Evolutionary conservation across 306 rosid genomes (phyloP).

Genomic region (Rosa rugosa): DNA sequence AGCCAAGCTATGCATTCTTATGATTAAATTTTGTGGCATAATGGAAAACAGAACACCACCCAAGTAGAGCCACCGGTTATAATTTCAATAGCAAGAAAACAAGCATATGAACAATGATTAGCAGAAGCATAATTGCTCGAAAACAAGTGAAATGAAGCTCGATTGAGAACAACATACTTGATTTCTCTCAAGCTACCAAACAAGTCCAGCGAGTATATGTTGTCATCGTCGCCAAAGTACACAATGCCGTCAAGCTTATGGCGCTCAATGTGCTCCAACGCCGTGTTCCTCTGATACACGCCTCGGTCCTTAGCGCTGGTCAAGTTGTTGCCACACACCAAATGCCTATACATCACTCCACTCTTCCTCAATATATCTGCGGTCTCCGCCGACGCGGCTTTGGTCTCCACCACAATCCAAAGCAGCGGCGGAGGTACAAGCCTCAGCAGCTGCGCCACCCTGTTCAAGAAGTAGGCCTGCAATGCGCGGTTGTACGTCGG

Average conservation of each 20-base stretch:
- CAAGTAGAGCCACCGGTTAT: no score
- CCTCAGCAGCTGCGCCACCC: constrained; percentile 75
- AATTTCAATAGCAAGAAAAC: not conserved
- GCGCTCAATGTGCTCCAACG: constrained; percentile 88
- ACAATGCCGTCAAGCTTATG: constrained; percentile 90
- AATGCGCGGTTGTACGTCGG: constrained; percentile 71
- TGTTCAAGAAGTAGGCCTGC: constrained; percentile 76
- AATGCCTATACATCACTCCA: constrained; percentile 87
- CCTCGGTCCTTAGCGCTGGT: constrained; percentile 83
- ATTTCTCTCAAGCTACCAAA: constrained; percentile 75
- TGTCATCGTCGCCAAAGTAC: constrained; percentile 93
- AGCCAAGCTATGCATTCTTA: not conserved
- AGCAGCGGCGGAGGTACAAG: constrained; percentile 77
- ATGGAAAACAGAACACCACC: not conserved
- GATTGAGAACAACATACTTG: constrained; percentile 40
- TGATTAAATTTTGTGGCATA: not conserved
- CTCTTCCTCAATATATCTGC: constrained; percentile 90
- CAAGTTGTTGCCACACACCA: constrained; percentile 65
- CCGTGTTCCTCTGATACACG: constrained; percentile 86
- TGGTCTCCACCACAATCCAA: constrained; percentile 92
- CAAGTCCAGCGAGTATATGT: constrained; percentile 76
- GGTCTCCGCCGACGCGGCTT: constrained; percentile 81
- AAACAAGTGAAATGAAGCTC: not conserved
- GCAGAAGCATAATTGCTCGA: not conserved
- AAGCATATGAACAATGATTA: constrained; percentile 16